These are phyloP conservation scores for Hyparrhenia diplandra DNA, from an alignment of 176 grass and related monocot species.

Conservation along the genomic window DNA sequence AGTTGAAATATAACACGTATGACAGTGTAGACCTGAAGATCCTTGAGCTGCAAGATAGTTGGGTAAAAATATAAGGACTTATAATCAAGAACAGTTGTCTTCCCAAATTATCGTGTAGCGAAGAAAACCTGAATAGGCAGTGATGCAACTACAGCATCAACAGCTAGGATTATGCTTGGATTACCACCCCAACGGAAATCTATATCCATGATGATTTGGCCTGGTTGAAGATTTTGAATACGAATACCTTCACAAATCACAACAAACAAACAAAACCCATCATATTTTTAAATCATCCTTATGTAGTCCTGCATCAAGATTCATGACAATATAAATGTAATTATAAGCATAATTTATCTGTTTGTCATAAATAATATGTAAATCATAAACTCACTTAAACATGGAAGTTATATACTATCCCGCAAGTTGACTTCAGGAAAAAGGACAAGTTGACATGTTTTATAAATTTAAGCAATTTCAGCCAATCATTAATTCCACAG, in stretches of 20 bases:
- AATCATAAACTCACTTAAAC: constrained; percentile 1
- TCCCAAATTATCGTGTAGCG: neutral
- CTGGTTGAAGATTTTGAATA: constrained; percentile 88
- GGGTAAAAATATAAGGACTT: constrained; percentile 6
- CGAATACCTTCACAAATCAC: constrained; percentile 73
- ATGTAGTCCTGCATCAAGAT: neutral
- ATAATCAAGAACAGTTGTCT: neutral
- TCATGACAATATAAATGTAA: neutral
- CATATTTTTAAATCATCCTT: constrained; percentile 8
- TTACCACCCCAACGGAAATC: constrained; percentile 98
- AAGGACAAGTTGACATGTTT: neutral
- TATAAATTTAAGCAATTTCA: neutral
- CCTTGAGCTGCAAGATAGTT: constrained; percentile 66
- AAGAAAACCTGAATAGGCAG: constrained; percentile 83
- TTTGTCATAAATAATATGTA: constrained; percentile 10
- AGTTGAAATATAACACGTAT: constrained; percentile 97
- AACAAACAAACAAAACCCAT: constrained; percentile 19
- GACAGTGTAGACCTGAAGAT: constrained; percentile 89
- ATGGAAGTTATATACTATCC: neutral
- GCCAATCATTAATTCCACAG: neutral
- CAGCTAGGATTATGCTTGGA: constrained; percentile 96
- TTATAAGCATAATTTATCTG: neutral
- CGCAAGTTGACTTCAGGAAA: neutral
- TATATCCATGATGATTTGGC: constrained; percentile 97
- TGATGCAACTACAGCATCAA: constrained; percentile 89